These are phyloP conservation scores for Rhodotorula sp. DNA, from an alignment of 1,284 basidiomycete species.

Conservation along the genomic window DNA sequence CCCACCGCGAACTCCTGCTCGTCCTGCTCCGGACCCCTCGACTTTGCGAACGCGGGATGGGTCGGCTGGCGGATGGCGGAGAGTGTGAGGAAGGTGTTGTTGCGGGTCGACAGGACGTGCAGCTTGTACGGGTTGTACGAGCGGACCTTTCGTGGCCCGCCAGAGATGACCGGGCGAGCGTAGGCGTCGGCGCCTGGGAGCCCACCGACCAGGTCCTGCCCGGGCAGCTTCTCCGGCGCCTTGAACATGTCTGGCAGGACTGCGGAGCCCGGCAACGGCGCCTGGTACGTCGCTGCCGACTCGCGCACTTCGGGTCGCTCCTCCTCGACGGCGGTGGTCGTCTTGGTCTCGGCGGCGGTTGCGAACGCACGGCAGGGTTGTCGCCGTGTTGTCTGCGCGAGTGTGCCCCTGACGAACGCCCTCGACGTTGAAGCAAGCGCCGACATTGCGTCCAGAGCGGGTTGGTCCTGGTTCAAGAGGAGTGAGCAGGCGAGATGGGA, in stretches of 20 bases:
- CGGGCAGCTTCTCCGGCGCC: constrained; percentile 1
- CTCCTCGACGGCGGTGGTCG: no score
- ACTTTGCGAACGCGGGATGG: constrained; percentile 12
- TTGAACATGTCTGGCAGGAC: constrained; percentile 30
- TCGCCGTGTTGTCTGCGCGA: no score
- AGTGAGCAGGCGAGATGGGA: no score
- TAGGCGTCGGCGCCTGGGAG: not conserved
- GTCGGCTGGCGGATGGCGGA: constrained; percentile 33
- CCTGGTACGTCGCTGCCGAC: not conserved
- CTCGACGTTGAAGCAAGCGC: constrained; percentile 1
- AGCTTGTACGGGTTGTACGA: constrained; percentile 45
- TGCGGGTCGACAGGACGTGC: constrained; percentile 49
- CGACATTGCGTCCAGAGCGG: not conserved
- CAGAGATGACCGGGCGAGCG: not conserved
- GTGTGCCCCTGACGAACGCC: not conserved
- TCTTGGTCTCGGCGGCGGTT: no score
- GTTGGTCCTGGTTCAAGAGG: not conserved
- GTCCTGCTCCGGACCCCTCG: constrained; percentile 2
- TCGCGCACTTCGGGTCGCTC: no score
- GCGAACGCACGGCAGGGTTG: no score
- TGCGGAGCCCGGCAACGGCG: constrained; percentile 13
- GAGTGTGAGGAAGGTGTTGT: constrained; percentile 53
- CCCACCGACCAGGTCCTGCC: not conserved
- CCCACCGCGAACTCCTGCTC: constrained; percentile 35
- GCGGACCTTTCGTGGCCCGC: not conserved